Evolutionary conservation across 148 eudicot species (phyloP).

Genomic region (Rhododendron mucronatum): DNA sequence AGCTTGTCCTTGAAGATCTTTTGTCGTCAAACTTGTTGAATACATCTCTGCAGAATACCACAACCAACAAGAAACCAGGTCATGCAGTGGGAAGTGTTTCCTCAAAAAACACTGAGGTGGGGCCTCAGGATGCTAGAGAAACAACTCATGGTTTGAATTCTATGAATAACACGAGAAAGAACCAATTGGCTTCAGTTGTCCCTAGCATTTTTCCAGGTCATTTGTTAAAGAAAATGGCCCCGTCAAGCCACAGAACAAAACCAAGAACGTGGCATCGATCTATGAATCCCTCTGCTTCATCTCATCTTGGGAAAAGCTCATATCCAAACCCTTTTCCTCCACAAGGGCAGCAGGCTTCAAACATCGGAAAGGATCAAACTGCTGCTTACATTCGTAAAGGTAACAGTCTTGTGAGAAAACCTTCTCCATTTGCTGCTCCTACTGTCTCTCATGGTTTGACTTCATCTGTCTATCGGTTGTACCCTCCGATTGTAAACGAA

Average conservation of each 20-base stretch:
- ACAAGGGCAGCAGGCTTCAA: slow-evolving; percentile 25
- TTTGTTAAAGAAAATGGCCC: slow-evolving; percentile 23
- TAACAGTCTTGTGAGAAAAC: slow-evolving; percentile 73
- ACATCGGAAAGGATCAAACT: slow-evolving; percentile 26
- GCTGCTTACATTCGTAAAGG: slow-evolving; percentile 79
- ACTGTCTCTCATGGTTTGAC: slow-evolving; percentile 23
- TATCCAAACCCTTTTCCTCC: slow-evolving; percentile 23
- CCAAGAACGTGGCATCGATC: slow-evolving; percentile 82
- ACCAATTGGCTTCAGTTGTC: slow-evolving; percentile 30
- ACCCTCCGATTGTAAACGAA: slow-evolving; percentile 23
- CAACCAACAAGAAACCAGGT: slow-evolving; percentile 22
- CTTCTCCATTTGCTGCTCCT: slow-evolving; percentile 27
- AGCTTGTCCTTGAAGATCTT: slow-evolving; percentile 17
- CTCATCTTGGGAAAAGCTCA: slow-evolving; percentile 29
- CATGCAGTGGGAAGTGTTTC: slow-evolving; percentile 13
- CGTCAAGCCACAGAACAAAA: slow-evolving; percentile 32
- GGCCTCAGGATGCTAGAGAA: slow-evolving; percentile 24
- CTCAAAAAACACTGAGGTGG: slow-evolving; percentile 19
- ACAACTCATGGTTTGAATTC: slow-evolving; percentile 17
- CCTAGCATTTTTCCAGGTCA: slow-evolving; percentile 35
- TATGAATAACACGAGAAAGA: slow-evolving; percentile 19
- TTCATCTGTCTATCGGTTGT: slow-evolving; percentile 27
- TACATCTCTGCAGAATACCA: slow-evolving; percentile 11
- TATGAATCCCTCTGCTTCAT: slow-evolving; percentile 29
- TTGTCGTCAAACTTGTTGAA: slow-evolving; percentile 12